These are phyloP conservation scores for Scytalidium sp. DNA, from an alignment of 2,329 filamentous ascomycete genomes.

Conservation along the genomic window DNA sequence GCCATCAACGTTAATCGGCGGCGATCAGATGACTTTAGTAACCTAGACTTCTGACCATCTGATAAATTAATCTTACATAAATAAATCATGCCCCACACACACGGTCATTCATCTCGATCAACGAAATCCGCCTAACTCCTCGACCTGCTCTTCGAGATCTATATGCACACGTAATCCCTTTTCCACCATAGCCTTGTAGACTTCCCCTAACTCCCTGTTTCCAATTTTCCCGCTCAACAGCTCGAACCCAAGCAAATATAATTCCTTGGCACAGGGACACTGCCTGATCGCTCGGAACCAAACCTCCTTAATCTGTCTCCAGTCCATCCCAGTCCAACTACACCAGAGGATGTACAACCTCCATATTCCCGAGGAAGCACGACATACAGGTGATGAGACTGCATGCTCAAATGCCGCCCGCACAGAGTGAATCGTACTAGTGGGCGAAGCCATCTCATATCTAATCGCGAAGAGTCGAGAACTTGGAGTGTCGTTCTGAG, in stretches of 20 bases:
- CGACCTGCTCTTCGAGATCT: conserved; percentile 43
- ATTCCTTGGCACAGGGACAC: conserved; percentile 62
- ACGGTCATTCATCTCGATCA: too few species aligned
- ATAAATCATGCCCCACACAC: too few species aligned
- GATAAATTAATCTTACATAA: too few species aligned
- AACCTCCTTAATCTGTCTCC: conserved; percentile 38
- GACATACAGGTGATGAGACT: conserved; percentile 31
- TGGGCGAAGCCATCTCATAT: conserved; percentile 43
- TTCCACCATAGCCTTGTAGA: conserved; percentile 50
- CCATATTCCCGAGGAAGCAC: conserved; percentile 44
- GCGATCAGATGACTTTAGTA: too few species aligned
- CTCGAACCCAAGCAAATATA: conserved; percentile 55
- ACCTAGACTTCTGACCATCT: too few species aligned
- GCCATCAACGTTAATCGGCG: too few species aligned
- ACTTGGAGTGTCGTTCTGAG: conserved; percentile 35
- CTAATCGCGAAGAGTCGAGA: conserved; percentile 53
- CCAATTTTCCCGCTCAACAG: conserved; percentile 33
- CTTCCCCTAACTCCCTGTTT: neutral
- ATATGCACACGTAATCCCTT: conserved; percentile 59
- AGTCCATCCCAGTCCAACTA: conserved; percentile 32
- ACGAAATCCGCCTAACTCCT: conserved; percentile 9
- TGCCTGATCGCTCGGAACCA: conserved; percentile 53
- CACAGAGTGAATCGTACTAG: conserved; percentile 47
- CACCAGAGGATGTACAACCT: conserved; percentile 50
- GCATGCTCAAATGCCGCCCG: conserved; percentile 55